A percentile compares a stretch with the other conserved stretches of the same genome.
These are phyloP conservation scores for Xylaria curta DNA, from an alignment of 495 filamentous ascomycete species.

Conservation along the genomic window DNA sequence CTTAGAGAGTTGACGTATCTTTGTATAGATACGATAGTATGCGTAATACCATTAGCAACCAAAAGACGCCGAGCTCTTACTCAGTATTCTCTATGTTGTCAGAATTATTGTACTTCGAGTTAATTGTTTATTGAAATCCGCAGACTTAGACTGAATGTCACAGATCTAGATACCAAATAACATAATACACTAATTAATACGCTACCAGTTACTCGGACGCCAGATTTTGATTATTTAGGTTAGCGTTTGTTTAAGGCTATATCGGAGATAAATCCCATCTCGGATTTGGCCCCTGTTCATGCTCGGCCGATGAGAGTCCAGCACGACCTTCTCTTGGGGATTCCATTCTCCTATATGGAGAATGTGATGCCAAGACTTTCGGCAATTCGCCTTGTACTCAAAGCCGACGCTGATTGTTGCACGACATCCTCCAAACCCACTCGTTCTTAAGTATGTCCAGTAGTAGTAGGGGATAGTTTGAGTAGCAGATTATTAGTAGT, in stretches of 20 bases:
- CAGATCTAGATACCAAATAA: background rate
- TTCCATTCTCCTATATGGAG: background rate
- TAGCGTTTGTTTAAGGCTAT: background rate
- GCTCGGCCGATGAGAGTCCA: constrained; percentile 14
- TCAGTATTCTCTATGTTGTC: background rate
- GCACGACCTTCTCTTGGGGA: background rate
- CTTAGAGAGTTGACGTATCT: background rate
- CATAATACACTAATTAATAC: background rate
- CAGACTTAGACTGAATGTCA: background rate
- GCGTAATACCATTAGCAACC: background rate
- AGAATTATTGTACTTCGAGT: background rate
- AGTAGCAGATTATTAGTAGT: background rate
- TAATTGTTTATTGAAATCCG: background rate
- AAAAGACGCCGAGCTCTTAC: background rate
- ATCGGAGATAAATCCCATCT: background rate
- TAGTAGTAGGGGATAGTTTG: background rate
- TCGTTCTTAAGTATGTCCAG: background rate
- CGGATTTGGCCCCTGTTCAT: background rate
- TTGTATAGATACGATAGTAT: background rate
- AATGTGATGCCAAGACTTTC: constrained; percentile 14
- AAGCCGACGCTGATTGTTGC: background rate
- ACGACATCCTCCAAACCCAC: background rate
- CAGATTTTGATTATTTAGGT: background rate
- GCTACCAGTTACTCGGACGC: background rate
- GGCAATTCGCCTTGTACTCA: constrained; percentile 11